phyloP scores from a whole-genome alignment of 768 basidiomycete genomes.

The Rubroboletus satanas region DNA sequence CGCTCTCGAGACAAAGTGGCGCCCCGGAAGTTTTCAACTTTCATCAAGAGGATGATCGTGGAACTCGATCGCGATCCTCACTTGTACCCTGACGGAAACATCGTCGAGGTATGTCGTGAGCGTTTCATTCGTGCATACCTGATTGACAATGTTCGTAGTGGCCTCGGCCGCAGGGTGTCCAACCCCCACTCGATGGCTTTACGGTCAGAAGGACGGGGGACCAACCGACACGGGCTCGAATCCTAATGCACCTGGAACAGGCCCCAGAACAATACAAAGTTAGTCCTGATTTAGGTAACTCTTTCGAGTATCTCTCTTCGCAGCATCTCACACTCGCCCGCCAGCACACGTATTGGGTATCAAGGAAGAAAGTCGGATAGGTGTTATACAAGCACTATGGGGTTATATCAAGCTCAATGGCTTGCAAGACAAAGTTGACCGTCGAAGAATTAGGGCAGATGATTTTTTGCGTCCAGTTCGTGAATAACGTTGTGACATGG shows the following conservation, averaged over 20 bases:
- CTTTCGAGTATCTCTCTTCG: not conserved
- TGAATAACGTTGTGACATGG: slow-evolving; percentile 2
- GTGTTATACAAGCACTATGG: slow-evolving; percentile 83
- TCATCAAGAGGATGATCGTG: slow-evolving; percentile 79
- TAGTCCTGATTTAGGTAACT: slow-evolving; percentile 64
- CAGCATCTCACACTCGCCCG: not conserved
- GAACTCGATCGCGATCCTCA: slow-evolving; percentile 84
- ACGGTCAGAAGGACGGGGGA: slow-evolving; percentile 82
- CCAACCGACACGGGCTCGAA: slow-evolving; percentile 65
- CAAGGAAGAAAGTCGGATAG: slow-evolving; percentile 80
- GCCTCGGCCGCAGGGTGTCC: slow-evolving; percentile 52
- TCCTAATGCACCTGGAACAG: slow-evolving; percentile 86
- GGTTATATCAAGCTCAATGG: slow-evolving; percentile 85
- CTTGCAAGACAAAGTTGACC: slow-evolving; percentile 79
- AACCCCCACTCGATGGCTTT: slow-evolving; percentile 78
- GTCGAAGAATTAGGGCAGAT: slow-evolving; percentile 66
- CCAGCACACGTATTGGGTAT: slow-evolving; percentile 66
- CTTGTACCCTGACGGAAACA: slow-evolving; percentile 79
- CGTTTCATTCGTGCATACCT: not conserved
- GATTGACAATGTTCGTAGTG: slow-evolving; percentile 42
- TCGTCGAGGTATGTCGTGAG: slow-evolving; percentile 66
- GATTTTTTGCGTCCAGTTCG: slow-evolving; percentile 61
- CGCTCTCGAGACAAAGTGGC: slow-evolving; percentile 58
- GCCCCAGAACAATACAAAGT: slow-evolving; percentile 85
- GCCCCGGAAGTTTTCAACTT: slow-evolving; percentile 77